A percentile compares a stretch with the other conserved stretches of the same genome.
Conservation (phyloP, 305 asterid genomes). For the Plantago coronopus region DNA sequence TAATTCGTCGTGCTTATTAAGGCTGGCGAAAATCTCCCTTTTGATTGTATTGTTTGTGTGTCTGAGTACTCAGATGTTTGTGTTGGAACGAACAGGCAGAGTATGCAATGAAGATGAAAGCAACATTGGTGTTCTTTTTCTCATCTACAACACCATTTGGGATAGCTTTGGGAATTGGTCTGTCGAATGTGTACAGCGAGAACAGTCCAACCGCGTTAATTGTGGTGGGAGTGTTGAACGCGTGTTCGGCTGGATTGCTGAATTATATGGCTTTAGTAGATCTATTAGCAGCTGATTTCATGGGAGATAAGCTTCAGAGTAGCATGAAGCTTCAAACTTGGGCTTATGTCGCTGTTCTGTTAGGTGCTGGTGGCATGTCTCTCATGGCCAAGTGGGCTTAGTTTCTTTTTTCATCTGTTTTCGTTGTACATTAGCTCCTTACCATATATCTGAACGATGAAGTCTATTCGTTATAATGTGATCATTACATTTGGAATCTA, state of each 20-base stretch:
- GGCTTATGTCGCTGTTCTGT: conserved; percentile 33
- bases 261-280: conserved; percentile 51
- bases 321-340: conserved; percentile 33
- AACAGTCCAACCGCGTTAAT: conserved; percentile 29
- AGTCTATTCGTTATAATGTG: too few relatives aligned
- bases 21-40: neutral
- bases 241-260: conserved; percentile 44
- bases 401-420: neutral
- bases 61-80: neutral
- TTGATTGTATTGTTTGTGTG: neutral
- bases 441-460: too few relatives aligned
- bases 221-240: conserved; percentile 35
- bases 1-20: neutral
- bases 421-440: neutral
- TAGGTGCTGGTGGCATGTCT: conserved; percentile 51
- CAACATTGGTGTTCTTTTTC: conserved; percentile 39
- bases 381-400: conserved; percentile 47
- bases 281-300: conserved; percentile 37
- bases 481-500: too few relatives aligned
- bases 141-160: conserved; percentile 45
- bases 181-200: conserved; percentile 40
- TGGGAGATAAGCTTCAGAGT: conserved; percentile 35
- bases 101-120: conserved; percentile 27
- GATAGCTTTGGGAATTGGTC: conserved; percentile 37
- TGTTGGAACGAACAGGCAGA: conserved; percentile 24